These are phyloP conservation scores for Sclerotiophoma versabilis DNA, from an alignment of 2,329 filamentous ascomycete species.

Conservation along the genomic window DNA sequence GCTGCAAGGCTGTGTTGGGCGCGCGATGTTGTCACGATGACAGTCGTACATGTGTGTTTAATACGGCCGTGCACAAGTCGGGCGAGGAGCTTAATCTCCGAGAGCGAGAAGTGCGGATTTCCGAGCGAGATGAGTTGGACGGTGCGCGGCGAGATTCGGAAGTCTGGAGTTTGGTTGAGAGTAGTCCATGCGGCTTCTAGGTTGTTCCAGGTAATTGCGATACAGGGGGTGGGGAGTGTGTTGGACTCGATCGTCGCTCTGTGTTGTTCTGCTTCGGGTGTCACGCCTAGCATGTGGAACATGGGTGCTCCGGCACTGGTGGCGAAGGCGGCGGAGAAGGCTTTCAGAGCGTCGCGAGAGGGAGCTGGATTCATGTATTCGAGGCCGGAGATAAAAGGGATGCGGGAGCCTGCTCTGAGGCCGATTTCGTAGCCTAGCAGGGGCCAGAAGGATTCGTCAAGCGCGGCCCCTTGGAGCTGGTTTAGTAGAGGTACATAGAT, in stretches of 20 bases:
- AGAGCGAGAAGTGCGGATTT: constrained; percentile 55
- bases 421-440: constrained; percentile 52
- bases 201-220: neutral
- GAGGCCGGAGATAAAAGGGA: constrained; percentile 50
- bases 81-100: constrained; percentile 47
- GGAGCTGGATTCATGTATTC: constrained; percentile 19
- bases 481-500: neutral
- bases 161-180: neutral
- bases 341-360: constrained; percentile 49
- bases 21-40: constrained; percentile 25
- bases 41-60: constrained; percentile 18
- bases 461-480: neutral
- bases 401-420: constrained; percentile 32
- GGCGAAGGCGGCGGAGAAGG: constrained; percentile 56
- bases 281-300: constrained; percentile 55
- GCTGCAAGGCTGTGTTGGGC: constrained; percentile 24
- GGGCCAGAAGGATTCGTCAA: constrained; percentile 51
- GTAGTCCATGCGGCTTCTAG: neutral
- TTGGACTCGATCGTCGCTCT: neutral
- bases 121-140: constrained; percentile 54
- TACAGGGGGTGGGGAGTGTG: neutral
- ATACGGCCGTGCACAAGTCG: constrained; percentile 35
- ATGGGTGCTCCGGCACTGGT: constrained; percentile 53
- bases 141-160: neutral
- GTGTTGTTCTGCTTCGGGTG: constrained; percentile 44